Evolutionary conservation across 1,139 yeast genomes (phyloP).

Genomic region (Blastobotrys capitulatus): DNA sequence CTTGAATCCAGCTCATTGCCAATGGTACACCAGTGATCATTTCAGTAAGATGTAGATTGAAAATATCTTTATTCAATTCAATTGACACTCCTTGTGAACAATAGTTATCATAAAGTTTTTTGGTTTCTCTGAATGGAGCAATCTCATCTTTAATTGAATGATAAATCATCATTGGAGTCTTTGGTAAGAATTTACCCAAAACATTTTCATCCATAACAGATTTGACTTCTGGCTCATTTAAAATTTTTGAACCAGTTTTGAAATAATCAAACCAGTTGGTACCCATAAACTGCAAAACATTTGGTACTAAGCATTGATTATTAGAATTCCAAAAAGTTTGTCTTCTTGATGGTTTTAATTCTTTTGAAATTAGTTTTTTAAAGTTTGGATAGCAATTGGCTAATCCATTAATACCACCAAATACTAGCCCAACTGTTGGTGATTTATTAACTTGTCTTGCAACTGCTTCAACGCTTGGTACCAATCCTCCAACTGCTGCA

Average conservation of each 20-base stretch:
- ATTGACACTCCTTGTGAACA: slow-evolving; percentile 16
- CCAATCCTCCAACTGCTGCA: slow-evolving; percentile 13
- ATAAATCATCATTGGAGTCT: slow-evolving; percentile 26
- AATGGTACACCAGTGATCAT: slow-evolving; percentile 6
- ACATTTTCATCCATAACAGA: slow-evolving; percentile 17
- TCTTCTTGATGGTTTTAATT: slow-evolving; percentile 13
- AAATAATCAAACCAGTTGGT: slow-evolving; percentile 21
- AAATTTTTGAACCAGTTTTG: slow-evolving; percentile 17
- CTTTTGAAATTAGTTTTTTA: slow-evolving; percentile 10
- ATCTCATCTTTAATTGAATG: slow-evolving; percentile 29
- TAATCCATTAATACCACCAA: slow-evolving; percentile 28
- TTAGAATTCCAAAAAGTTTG: slow-evolving; percentile 15
- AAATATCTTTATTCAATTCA: slow-evolving; percentile 19
- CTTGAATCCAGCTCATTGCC: slow-evolving; percentile 11
- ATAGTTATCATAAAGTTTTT: slow-evolving; percentile 7
- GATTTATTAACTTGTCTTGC: slow-evolving; percentile 13
- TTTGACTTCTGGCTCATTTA: slow-evolving; percentile 14
- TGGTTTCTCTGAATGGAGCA: slow-evolving; percentile 23
- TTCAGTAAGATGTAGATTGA: slow-evolving; percentile 8
- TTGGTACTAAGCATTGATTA: slow-evolving; percentile 17
- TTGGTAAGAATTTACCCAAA: slow-evolving; percentile 22
- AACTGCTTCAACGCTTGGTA: slow-evolving; percentile 15
- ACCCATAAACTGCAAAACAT: slow-evolving; percentile 15
- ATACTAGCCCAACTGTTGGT: slow-evolving; percentile 27
- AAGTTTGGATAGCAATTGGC: slow-evolving; percentile 26